These are phyloP conservation scores for Fraxinus anomala DNA, from an alignment of 257 asterid genomes.

Conservation along the genomic window DNA sequence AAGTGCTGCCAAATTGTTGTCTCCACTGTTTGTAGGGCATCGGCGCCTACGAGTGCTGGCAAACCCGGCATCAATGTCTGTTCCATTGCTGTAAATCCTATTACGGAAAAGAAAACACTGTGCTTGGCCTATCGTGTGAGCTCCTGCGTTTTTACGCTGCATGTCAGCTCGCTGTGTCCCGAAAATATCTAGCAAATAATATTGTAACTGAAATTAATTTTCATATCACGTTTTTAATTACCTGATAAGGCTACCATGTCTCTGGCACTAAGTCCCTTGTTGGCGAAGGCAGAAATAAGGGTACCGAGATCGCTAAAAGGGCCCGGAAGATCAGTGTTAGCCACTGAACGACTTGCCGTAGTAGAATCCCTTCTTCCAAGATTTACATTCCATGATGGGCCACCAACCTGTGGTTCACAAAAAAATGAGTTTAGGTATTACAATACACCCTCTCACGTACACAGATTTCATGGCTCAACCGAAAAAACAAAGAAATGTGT, in stretches of 20 bases:
- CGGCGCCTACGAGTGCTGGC: constrained; percentile 14
- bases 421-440: neutral
- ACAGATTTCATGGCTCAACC: neutral
- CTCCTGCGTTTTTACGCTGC: constrained; percentile 21
- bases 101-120: constrained; percentile 14
- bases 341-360: constrained; percentile 31
- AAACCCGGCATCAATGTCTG: constrained; percentile 4
- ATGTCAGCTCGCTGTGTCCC: neutral
- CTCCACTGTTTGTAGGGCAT: constrained; percentile 16
- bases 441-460: neutral
- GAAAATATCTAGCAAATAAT: too few relatives aligned
- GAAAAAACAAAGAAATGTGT: neutral
- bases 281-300: constrained; percentile 19
- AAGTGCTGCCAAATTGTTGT: constrained; percentile 21
- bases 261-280: constrained; percentile 27
- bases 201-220: too few relatives aligned
- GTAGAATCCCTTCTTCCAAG: constrained; percentile 49
- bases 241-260: constrained; percentile 47
- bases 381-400: constrained; percentile 42
- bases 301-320: constrained; percentile 7
- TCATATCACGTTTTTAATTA: neutral
- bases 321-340: constrained; percentile 31
- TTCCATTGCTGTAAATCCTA: constrained; percentile 17
- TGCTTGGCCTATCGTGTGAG: constrained; percentile 19
- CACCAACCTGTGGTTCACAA: constrained; percentile 33